Percentiles rank a stretch among this genome's conserved stretches.
phyloP scores from a whole-genome alignment of 208 protist species.

The Trypanosoma conorhini region DNA sequence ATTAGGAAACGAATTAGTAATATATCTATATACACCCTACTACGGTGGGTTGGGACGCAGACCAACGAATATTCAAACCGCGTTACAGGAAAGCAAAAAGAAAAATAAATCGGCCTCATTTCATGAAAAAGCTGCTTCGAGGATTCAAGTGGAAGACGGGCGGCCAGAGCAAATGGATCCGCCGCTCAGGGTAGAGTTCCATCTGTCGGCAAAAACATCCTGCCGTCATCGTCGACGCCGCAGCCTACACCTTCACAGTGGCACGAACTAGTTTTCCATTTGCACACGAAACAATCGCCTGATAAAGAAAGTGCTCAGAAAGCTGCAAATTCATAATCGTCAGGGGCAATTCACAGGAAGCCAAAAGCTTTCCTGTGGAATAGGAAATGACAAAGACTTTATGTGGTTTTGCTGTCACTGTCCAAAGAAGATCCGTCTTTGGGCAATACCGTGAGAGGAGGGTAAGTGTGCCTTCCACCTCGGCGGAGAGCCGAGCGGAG shows the following conservation, averaged over 20 bases:
- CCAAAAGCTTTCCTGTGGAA: slow-evolving; percentile 37
- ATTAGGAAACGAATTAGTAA: too few relatives aligned
- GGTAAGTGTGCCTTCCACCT: slow-evolving; percentile 26
- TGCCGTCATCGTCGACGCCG: background rate
- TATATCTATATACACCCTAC: too few relatives aligned
- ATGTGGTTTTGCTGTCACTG: slow-evolving; percentile 38
- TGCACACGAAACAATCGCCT: slow-evolving; percentile 36
- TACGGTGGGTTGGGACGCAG: too few relatives aligned
- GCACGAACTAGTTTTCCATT: slow-evolving; percentile 20
- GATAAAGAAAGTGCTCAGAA: slow-evolving; percentile 9
- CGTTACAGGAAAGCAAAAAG: slow-evolving; percentile 16
- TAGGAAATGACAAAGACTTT: slow-evolving; percentile 41
- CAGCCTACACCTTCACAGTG: slow-evolving; percentile 12
- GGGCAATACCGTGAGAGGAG: slow-evolving; percentile 41
- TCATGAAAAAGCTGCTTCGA: background rate
- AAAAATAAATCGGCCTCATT: slow-evolving; percentile 1
- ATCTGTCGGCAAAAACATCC: background rate
- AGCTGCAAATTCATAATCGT: slow-evolving; percentile 40
- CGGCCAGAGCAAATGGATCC: too few relatives aligned
- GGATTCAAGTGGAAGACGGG: too few relatives aligned
- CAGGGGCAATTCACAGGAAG: slow-evolving; percentile 30
- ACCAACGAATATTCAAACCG: too few relatives aligned
- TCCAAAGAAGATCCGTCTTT: slow-evolving; percentile 48
- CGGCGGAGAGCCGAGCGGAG: slow-evolving; percentile 29
- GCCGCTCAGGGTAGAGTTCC: background rate